Conservation (phyloP, 805 yeast genomes). For the Candida parachauliodes region DNA sequence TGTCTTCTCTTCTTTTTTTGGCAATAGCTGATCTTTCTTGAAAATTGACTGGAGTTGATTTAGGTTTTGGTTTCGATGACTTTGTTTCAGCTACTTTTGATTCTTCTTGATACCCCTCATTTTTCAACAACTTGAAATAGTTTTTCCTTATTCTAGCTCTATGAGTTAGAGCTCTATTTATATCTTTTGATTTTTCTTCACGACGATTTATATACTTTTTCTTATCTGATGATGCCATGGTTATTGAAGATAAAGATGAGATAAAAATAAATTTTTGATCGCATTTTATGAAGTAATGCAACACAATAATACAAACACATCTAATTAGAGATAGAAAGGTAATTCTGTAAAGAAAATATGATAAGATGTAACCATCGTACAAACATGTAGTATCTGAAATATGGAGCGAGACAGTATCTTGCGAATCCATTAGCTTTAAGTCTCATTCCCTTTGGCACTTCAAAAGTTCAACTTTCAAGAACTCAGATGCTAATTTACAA, state of each 20-base stretch:
- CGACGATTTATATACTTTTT: constrained; percentile 17
- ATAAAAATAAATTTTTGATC: not conserved
- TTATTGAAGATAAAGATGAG: constrained; percentile 4
- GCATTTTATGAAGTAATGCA: not conserved
- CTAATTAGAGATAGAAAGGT: too few relatives aligned
- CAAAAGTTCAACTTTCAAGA: too few relatives aligned
- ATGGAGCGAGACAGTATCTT: too few relatives aligned
- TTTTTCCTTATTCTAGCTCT: constrained; percentile 77
- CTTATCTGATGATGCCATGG: constrained; percentile 6
- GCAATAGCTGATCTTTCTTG: constrained; percentile 45
- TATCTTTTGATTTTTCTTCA: constrained; percentile 53
- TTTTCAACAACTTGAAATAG: constrained; percentile 74
- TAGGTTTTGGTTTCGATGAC: constrained; percentile 9
- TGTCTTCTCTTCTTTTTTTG: constrained; percentile 44
- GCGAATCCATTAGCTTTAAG: too few relatives aligned
- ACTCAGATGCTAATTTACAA: too few relatives aligned
- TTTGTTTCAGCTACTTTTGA: too few relatives aligned
- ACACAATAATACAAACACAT: not conserved
- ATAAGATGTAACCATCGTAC: too few relatives aligned
- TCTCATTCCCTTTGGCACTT: too few relatives aligned
- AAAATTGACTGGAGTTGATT: constrained; percentile 31
- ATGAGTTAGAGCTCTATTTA: constrained; percentile 71
- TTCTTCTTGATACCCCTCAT: constrained; percentile 51
- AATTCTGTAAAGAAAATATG: too few relatives aligned
- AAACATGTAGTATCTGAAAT: too few relatives aligned